A percentile compares a stretch with the other conserved stretches of the same genome.
Evolutionary conservation across 2,329 filamentous ascomycete genomes (phyloP).

Genomic region (Cordyceps farinosa): DNA sequence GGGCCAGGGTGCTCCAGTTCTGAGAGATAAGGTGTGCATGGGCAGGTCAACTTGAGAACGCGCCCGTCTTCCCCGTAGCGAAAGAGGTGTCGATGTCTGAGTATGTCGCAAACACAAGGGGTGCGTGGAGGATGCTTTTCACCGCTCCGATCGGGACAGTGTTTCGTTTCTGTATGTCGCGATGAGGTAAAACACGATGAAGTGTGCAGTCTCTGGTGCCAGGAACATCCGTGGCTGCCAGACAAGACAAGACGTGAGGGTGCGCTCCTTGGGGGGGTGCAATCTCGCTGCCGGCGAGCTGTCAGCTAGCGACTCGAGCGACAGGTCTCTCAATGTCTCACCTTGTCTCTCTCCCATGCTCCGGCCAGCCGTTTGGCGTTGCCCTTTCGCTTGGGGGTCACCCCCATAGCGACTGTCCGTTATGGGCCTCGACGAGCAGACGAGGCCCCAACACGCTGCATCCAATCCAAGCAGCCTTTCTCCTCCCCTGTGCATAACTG

Average conservation of each 20-base stretch:
- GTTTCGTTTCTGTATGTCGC: slow-evolving; percentile 17
- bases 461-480: not conserved
- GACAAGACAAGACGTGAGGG: slow-evolving; percentile 1
- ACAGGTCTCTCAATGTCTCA: slow-evolving; percentile 5
- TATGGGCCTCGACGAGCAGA: not conserved
- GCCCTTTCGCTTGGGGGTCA: not conserved
- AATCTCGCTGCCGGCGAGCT: not conserved
- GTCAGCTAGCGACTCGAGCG: slow-evolving; percentile 4
- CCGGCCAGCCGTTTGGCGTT: not conserved
- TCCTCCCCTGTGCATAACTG: not conserved
- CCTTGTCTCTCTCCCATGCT: slow-evolving; percentile 2
- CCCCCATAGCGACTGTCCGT: not conserved
- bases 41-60: not conserved
- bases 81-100: not conserved
- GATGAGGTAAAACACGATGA: slow-evolving; percentile 18
- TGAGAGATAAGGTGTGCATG: not conserved
- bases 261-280: not conserved
- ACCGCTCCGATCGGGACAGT: slow-evolving; percentile 15
- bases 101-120: not conserved
- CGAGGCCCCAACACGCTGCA: not conserved
- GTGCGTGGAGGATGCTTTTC: not conserved
- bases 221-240: slow-evolving; percentile 9
- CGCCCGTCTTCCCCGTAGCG: not conserved
- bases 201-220: slow-evolving; percentile 12
- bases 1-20: not conserved